A percentile compares a stretch with the other conserved stretches of the same genome.
Conservation (phyloP, 2,329 filamentous ascomycete species). For the Diaporthe amygdali region DNA sequence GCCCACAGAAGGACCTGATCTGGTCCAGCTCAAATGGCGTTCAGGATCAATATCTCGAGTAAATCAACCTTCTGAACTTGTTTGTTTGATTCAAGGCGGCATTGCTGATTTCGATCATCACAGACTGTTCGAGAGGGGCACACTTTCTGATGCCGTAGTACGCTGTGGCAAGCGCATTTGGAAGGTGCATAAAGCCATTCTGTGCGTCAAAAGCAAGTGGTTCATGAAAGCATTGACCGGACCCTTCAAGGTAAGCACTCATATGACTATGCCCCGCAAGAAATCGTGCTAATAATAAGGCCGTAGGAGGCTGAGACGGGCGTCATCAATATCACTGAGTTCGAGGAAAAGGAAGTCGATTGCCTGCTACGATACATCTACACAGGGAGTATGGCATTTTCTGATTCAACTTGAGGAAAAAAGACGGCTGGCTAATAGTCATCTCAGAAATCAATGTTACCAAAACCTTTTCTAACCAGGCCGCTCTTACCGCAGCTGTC, state of each 20-base stretch:
- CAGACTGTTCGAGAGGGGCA: not conserved
- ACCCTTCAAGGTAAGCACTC: not conserved
- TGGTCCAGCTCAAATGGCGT: not conserved
- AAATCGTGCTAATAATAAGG: not conserved
- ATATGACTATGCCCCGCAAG: fast-evolving
- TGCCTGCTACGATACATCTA: not conserved
- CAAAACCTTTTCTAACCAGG: not conserved
- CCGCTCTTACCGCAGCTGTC: not conserved
- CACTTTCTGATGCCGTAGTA: not conserved
- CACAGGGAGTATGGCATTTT: not conserved
- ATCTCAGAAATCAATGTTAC: not conserved
- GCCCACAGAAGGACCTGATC: not conserved
- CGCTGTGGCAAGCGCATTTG: not conserved
- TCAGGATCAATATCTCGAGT: not conserved
- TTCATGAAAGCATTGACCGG: not conserved
- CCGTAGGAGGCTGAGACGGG: not conserved
- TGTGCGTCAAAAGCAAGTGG: constrained; percentile 1
- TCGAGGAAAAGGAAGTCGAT: not conserved
- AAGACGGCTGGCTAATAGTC: not conserved
- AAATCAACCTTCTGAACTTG: not conserved
- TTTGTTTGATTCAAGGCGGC: not conserved
- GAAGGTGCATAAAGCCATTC: not conserved
- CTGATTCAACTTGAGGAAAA: fast-evolving
- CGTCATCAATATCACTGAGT: not conserved
- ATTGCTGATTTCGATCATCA: not conserved